Conservation (phyloP, 306 rosid genomes). For the Fagus crenata region DNA sequence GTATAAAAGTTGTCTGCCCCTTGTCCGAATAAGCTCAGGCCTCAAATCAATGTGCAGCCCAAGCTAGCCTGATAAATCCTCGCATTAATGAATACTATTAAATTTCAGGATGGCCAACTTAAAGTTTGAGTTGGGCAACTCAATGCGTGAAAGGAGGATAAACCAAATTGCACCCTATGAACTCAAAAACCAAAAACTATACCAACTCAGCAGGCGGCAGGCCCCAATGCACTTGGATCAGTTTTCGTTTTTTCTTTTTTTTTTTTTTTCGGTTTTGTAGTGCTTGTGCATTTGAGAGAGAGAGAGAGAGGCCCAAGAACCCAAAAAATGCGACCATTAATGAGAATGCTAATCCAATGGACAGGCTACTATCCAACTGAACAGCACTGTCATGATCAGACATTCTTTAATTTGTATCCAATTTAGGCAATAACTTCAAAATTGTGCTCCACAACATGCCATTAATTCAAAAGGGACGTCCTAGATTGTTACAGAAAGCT, state of each 20-base stretch:
- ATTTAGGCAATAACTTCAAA: constrained; percentile 12
- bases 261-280: neutral
- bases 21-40: no score
- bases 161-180: no score
- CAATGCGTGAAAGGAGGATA: no score
- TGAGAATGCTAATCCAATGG: constrained; percentile 27
- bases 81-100: no score
- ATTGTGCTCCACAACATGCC: constrained; percentile 3
- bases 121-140: no score
- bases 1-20: no score
- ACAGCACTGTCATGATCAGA: constrained; percentile 34
- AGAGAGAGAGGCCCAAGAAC: constrained; percentile 44
- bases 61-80: no score
- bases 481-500: constrained; percentile 32
- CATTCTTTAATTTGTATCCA: constrained; percentile 51
- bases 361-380: constrained; percentile 5
- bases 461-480: constrained; percentile 21
- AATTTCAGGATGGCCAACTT: no score
- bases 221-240: no score
- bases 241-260: neutral
- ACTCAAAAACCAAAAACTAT: no score
- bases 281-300: neutral
- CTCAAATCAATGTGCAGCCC: no score
- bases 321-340: constrained; percentile 62
- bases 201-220: no score